Base-by-base conservation (phyloP, 2,329 filamentous ascomycete species). In the Aspergillus persii region DNA sequence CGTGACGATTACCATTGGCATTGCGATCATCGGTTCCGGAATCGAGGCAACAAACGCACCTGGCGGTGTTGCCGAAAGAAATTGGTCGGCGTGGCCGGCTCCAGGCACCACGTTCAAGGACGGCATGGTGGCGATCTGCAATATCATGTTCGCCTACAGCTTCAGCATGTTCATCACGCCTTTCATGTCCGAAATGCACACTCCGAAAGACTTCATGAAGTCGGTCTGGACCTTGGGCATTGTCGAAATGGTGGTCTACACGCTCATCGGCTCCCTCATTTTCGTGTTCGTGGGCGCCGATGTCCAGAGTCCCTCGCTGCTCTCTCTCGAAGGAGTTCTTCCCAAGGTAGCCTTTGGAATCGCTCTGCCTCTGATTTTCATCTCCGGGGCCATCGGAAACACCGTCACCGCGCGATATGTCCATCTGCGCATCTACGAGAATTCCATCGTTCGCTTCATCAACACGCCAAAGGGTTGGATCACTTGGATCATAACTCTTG, bases 91-190 rank as follows among this genome's bases (percentile, higher is more conserved):
- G n/a, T 66, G 62, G 62, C 62, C 63, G n/a, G 53, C 57, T 23
- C 53, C 52, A 15, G 54, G 49, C 9, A 58, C 55, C 11, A 63
- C 72, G n/a, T 71, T 71, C 57, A 58, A 60, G 31, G 57, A 68
- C 1, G 66, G 50, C 8, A 67, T 71, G 54, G 61, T 67, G 39
- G 64, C 69, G 9, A 61, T 67, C 30, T 62, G 65, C 50, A 71
- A 71, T 46, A 69, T 72, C 18, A 60, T 69, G 51, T 71, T 70
- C 49, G 65, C 69, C 12, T 79, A 78, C 67, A 75, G 73, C 33
- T 78, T 78, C 63, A 73, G 74, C 50, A 56, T 50, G 15, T 56
- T 33, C 33, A 18, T 50, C 3, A 41, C 44, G 8, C 44, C 54
- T 1, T 56, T 56, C 36, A 56, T 56, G 54, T 33, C 36, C 8